Evolutionary conservation across 257 asterid species (phyloP), one percentile per base, ranked within the genome.

Genomic region (Solanum virginianum): DNA sequence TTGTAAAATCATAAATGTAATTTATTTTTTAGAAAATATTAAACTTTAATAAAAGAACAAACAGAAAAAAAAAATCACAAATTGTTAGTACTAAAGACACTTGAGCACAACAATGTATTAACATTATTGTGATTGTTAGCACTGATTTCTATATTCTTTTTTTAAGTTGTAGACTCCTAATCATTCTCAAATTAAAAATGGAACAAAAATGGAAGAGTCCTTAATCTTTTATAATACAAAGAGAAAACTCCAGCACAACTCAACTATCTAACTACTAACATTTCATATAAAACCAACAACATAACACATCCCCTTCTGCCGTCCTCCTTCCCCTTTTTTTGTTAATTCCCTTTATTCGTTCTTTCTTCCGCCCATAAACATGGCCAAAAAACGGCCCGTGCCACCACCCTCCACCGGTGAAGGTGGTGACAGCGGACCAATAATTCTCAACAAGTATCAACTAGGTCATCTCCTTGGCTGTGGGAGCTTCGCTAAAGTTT

Each of bases 401-500:
- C 85, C 86, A 8, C 89, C 89, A 14, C 79, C 86, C 10, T 80
- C 80, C 85, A 77, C 88, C 83, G 7, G 71, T 55, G 60, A 55
- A 24, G 85, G 91, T 82, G 47, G 92, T 49, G 95, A 93, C 4
- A 91, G 90, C 51, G 95, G 97, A 36, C 84, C 97, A 1, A 89
- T 91, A 53, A 80, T 95, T 57, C 97, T 93, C 59, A 94, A 92
- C 0, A 93, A 91, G 22, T 94, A 95, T 88, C 92, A 91, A 69
- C 90, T 95, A 5, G 90, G 92, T 85, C 94, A 86, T 85, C 92
- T 93, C 26, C 90, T 95, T 53, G 99, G 99, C 88, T 97, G 99
- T 22, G 99, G 99, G 53, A 95, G 95, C 90, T 95, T 95, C 83
- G 99, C 97, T 0, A 95, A 95, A 51, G 98, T 95, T 0, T 94